Conservation (phyloP, 768 basidiomycete species). For the Cubamyces sp. region DNA sequence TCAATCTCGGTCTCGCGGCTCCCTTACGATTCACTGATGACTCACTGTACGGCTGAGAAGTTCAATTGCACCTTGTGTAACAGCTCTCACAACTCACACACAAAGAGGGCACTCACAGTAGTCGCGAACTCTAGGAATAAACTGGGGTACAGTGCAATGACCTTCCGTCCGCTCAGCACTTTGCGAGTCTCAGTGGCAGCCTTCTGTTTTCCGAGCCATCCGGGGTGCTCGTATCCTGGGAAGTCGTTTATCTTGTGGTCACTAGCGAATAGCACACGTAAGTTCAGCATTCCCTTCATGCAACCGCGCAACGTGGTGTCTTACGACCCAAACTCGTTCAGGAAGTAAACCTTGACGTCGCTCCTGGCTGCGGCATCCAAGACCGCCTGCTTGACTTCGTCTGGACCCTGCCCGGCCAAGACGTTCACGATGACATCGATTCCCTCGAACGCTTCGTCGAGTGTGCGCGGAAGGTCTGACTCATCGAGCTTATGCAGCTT, state of each 20-base stretch:
- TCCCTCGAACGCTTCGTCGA: constrained; percentile 20
- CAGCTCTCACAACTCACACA: not conserved
- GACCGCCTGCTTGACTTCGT: constrained; percentile 12
- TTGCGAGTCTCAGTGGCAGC: constrained; percentile 9
- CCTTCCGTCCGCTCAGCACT: constrained; percentile 16
- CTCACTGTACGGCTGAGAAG: not conserved
- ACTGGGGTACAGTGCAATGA: constrained; percentile 20
- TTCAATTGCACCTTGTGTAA: not conserved
- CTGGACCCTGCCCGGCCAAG: not conserved
- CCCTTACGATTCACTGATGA: not conserved
- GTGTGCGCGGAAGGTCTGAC: constrained; percentile 1
- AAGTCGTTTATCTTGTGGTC: constrained; percentile 28
- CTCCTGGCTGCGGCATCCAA: constrained; percentile 4
- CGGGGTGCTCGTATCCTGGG: constrained; percentile 18
- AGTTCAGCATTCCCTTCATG: not conserved
- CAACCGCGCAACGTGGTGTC: not conserved
- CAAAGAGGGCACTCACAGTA: not conserved
- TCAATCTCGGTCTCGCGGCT: not conserved
- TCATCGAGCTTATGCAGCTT: constrained; percentile 22
- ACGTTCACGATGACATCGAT: constrained; percentile 32
- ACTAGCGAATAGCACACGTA: not conserved
- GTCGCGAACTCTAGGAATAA: constrained; percentile 16
- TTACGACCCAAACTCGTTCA: constrained; percentile 29
- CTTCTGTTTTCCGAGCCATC: constrained; percentile 17
- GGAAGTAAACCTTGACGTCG: constrained; percentile 28